Conservation (phyloP, 768 basidiomycete species). For the Lactifluus rugatus region DNA sequence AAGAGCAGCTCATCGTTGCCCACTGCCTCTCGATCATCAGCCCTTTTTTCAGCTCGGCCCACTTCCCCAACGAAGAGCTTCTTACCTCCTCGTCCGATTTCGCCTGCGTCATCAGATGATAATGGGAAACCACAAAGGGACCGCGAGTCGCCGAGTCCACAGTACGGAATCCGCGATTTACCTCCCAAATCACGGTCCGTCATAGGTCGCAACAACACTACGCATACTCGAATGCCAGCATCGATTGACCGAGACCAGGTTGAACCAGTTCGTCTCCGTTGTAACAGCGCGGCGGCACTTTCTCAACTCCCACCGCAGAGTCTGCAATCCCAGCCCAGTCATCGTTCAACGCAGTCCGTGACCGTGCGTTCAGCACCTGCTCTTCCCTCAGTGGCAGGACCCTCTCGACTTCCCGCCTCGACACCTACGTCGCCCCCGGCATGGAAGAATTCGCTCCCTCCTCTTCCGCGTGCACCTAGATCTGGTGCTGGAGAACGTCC, state of each 20-base stretch:
- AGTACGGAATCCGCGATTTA: conserved; percentile 20
- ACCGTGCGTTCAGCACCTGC: conserved; percentile 4
- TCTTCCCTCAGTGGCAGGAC: background rate
- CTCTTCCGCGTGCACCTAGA: conserved; percentile 14
- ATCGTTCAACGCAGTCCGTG: conserved; percentile 16
- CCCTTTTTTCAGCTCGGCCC: conserved; percentile 5
- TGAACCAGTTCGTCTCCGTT: conserved; percentile 12
- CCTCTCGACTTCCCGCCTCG: conserved; percentile 7
- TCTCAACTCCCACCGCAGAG: conserved; percentile 8
- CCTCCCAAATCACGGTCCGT: conserved; percentile 17
- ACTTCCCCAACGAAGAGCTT: conserved; percentile 2
- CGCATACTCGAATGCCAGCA: conserved; percentile 8
- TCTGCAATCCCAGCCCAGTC: background rate
- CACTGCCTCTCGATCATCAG: background rate
- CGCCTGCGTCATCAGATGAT: conserved; percentile 14
- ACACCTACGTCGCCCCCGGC: conserved; percentile 17
- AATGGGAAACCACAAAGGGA: conserved; percentile 6
- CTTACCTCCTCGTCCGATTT: conserved; percentile 12
- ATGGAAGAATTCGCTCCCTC: conserved; percentile 12
- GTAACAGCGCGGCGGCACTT: conserved; percentile 13
- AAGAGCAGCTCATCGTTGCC: conserved; percentile 8
- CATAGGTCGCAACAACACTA: conserved; percentile 11
- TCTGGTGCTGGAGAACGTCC: background rate
- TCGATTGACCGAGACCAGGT: conserved; percentile 1
- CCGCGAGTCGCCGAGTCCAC: conserved; percentile 13